Base-by-base conservation (phyloP, 2,329 filamentous ascomycete species). In the Coniochaeta prunicola region DNA sequence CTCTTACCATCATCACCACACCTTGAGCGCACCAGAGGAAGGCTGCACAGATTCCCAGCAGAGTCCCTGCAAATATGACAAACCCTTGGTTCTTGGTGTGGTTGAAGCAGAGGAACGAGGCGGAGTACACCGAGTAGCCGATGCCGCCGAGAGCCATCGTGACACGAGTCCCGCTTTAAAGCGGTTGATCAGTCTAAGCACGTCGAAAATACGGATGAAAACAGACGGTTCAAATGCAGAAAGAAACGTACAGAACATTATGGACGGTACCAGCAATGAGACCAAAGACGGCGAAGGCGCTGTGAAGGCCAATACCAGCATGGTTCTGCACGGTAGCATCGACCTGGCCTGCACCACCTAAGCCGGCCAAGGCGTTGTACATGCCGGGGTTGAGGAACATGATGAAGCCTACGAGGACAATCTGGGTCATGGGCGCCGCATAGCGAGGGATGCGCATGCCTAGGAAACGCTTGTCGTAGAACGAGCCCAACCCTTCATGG, bases 11-110 rank as follows among this genome's bases (percentile, higher is more conserved):
- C 88, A 93, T 92, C 68, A 93, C 90, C 60, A 89, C 86, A 60
- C 90, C 90, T 74, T 93, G 90, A 1, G 88, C 90, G 34, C 87
- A 88, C 90, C 90, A 94, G 38, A 94, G 79, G 40, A 93, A 79
- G 69, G 88, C 90, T 53, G 90, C 90, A 69, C 89, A 92, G 59
- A 91, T 76, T 73, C 90, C 90, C 53, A 92, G 83, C 61, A 91
- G 80, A 17, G 86, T 87, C 64, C 90, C 90, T 6, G 90, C 84
- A 65, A 92, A 92, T 66, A 89, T 84, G 69, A 87, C 85, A 74
- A 91, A 92, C 61, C 86, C 87, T 60, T 80, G 74, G 69, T 88
- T 88, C 58, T 77, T 59, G 24, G 78, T 89, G 74, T 91, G 87
- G 66, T 83, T 85, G 74, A 87, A 92, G 74, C 77, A 81, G 42